A percentile compares a stretch with the other conserved stretches of the same genome.
Conservation (phyloP, 108 stramenopile species). For the Epipyxis sp. region DNA sequence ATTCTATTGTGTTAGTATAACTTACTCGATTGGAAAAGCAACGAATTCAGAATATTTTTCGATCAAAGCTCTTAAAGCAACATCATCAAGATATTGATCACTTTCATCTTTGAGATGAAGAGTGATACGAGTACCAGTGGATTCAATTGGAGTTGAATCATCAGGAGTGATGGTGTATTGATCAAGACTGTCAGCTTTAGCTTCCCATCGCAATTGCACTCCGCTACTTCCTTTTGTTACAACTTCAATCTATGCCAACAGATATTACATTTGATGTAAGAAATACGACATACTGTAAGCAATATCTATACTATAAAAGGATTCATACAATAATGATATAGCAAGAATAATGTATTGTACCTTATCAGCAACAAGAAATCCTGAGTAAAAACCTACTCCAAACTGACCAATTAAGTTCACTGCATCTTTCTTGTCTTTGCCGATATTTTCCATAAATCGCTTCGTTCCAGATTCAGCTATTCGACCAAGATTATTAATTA, state of each 20-base stretch:
- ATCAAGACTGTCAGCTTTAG: slow-evolving; percentile 25
- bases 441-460: slow-evolving; percentile 65
- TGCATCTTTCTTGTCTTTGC: slow-evolving; percentile 43
- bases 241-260: too few relatives aligned
- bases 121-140: slow-evolving; percentile 53
- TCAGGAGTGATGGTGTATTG: slow-evolving; percentile 8
- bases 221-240: slow-evolving; percentile 23
- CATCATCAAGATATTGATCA: slow-evolving; percentile 59
- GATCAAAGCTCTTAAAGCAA: slow-evolving; percentile 30
- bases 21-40: slow-evolving; percentile 79
- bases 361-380: slow-evolving; percentile 57
- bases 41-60: slow-evolving; percentile 85
- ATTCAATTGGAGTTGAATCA: slow-evolving; percentile 42
- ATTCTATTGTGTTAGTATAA: too few relatives aligned
- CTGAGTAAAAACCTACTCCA: slow-evolving; percentile 61
- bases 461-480: slow-evolving; percentile 88
- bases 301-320: too few relatives aligned
- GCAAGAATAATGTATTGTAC: too few relatives aligned
- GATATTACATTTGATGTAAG: too few relatives aligned
- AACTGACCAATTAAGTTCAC: slow-evolving; percentile 57
- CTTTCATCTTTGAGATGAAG: slow-evolving; percentile 58
- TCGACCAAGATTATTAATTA: slow-evolving; percentile 86
- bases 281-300: too few relatives aligned
- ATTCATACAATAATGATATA: too few relatives aligned
- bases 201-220: slow-evolving; percentile 51